Evolutionary conservation across 257 asterid genomes (phyloP), one percentile per base, ranked within the genome.

Genomic region (Forsythia suspensa): DNA sequence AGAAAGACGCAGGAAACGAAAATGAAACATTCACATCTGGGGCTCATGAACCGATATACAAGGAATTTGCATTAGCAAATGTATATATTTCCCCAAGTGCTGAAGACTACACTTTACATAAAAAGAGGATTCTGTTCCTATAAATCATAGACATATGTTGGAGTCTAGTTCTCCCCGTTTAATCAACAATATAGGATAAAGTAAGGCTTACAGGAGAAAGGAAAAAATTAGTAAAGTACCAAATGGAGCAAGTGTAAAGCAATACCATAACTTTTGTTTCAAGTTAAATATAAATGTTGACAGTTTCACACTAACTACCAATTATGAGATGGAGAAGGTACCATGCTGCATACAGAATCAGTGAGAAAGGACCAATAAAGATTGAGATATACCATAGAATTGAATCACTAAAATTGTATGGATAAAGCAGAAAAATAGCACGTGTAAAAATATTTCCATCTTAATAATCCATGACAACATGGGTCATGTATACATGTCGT

Each of bases 191-290:
- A 1, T 55, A 38, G 44, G 7, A 18, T 55, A 70, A 72, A 80
- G 63, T n/a, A 4, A 76, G 81, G 71, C 72, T 81, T 77, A 79
- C 75, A 80, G 79, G 81, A 67, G 74, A 80, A 81, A 82, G 39
- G 39, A 69, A 72, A 81, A 63, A 15, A 41, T 46, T 76, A 66
- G 74, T 78, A 72, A 83, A 82, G 81, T 42, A 76, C 73, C 40
- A 75, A 36, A 72, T 71, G 61, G 80, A 69, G 72, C 75, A 77
- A 76, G 52, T 65, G 84, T 83, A 77, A 83, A 75, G 88, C 52
- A 80, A 20, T 43, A 75, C 51, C 37, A 72, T 72, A 46, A 59
- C 83, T 75, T 80, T 75, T 71, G 16, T 12, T 75, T 82, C 84
- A 76, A 80, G 75, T 77, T 40, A 44, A 80, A 57, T 75, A 68